A percentile compares a stretch with the other conserved stretches of the same genome.
phyloP scores from a whole-genome alignment of 305 asterid genomes.

The Solanum aculeatissimum region DNA sequence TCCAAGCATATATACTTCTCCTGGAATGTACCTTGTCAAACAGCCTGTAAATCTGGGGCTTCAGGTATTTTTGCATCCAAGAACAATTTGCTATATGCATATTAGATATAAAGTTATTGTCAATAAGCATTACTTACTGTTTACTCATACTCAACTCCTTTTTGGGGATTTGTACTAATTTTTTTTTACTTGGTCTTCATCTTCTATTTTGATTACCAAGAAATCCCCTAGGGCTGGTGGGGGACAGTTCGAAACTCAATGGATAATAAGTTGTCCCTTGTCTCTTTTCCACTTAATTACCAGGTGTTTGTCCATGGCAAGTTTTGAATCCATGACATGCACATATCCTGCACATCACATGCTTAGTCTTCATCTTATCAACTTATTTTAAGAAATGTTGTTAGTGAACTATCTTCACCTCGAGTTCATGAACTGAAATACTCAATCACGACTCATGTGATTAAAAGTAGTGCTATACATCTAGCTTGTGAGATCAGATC shows the following conservation, averaged over 20 bases:
- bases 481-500: not conserved
- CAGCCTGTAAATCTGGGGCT: slow-evolving; percentile 77
- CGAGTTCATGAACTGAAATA: not conserved
- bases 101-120: not conserved
- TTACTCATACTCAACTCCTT: not conserved
- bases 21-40: slow-evolving; percentile 97
- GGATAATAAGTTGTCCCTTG: not conserved
- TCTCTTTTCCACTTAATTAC: not conserved
- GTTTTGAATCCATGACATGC: not conserved
- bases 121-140: not conserved
- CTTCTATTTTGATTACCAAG: not conserved
- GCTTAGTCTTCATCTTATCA: not conserved
- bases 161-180: not conserved
- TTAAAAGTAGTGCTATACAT: not conserved
- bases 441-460: not conserved
- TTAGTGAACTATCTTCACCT: not conserved
- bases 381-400: not conserved
- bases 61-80: slow-evolving; percentile 38
- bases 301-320: not conserved
- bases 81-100: not conserved
- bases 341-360: not conserved
- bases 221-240: not conserved
- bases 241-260: not conserved
- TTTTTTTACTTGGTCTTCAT: not conserved
- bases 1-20: slow-evolving; percentile 88